Percentiles rank a stretch among this genome's conserved stretches.
Evolutionary conservation across 306 rosid species (phyloP).

Genomic region (Vicia sativa): DNA sequence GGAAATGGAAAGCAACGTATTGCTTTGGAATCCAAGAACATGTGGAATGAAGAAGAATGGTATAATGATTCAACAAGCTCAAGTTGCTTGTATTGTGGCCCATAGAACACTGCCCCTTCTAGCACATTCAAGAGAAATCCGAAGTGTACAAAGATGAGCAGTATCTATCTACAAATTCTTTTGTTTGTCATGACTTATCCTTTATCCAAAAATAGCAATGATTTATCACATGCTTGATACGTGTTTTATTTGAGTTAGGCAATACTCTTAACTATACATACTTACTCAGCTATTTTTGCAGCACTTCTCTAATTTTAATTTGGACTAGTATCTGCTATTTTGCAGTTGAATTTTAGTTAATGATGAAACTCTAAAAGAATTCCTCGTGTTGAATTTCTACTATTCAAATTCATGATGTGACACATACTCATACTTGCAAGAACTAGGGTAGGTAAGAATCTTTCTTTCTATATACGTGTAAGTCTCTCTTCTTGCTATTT

Average conservation of each 20-base stretch:
- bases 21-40: constrained; percentile 53
- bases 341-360: not conserved
- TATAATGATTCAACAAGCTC: constrained; percentile 61
- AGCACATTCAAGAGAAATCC: constrained; percentile 2
- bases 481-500: not conserved
- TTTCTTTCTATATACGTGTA: constrained; percentile 4
- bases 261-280: not conserved
- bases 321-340: not conserved
- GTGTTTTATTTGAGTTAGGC: not conserved
- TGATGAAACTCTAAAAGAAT: too few species aligned
- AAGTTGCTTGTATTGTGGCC: constrained; percentile 69
- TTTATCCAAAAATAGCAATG: not conserved
- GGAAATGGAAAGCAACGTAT: constrained; percentile 40
- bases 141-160: constrained; percentile 45
- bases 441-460: not conserved
- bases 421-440: not conserved
- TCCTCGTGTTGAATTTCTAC: not conserved
- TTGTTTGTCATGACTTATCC: constrained; percentile 29
- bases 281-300: not conserved
- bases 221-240: constrained; percentile 15
- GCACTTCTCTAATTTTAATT: not conserved
- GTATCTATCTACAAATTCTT: constrained; percentile 51
- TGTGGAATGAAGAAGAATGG: constrained; percentile 49
- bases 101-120: constrained; percentile 29
- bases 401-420: not conserved